phyloP scores from a whole-genome alignment of 352 stramenopile genomes.

The Pythium phragmiticola region DNA sequence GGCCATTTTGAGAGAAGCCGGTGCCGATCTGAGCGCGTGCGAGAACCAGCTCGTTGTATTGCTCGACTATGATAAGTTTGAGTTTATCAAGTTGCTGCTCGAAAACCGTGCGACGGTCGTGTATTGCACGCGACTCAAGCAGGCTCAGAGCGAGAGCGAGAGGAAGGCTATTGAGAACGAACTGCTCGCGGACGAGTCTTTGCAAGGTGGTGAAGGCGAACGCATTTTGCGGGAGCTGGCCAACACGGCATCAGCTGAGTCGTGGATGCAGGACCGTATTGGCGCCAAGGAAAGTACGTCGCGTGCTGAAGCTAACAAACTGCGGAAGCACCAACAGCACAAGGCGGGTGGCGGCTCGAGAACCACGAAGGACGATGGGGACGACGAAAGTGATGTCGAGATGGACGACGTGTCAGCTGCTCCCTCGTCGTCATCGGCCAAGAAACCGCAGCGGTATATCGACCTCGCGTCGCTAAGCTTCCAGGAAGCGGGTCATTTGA shows the following conservation, averaged over 20 bases:
- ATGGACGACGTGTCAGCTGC: conserved; percentile 39
- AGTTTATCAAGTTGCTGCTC: conserved; percentile 98
- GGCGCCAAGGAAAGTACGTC: conserved; percentile 84
- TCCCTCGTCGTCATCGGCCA: conserved; percentile 31
- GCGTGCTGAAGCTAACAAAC: conserved; percentile 75
- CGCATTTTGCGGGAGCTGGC: conserved; percentile 90
- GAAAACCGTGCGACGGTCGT: conserved; percentile 95
- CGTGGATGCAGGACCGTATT: conserved; percentile 94
- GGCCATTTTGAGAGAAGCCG: conserved; percentile 58
- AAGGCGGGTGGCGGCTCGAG: conserved; percentile 29
- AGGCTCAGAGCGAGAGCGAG: conserved; percentile 93
- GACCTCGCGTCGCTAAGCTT: conserved; percentile 96
- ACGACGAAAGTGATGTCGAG: conserved; percentile 50
- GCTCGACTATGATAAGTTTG: conserved; percentile 98
- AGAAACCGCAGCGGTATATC: conserved; percentile 86
- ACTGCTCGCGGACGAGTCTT: conserved; percentile 80
- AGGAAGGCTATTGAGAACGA: conserved; percentile 89
- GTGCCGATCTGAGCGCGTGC: conserved; percentile 79
- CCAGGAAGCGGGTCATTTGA: conserved; percentile 94
- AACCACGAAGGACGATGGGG: conserved; percentile 35
- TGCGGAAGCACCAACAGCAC: conserved; percentile 75
- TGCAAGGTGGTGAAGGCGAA: conserved; percentile 82
- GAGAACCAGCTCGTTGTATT: conserved; percentile 98
- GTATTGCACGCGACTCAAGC: conserved; percentile 97
- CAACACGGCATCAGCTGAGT: conserved; percentile 88